Evolutionary conservation across 139 green algal genomes (phyloP).

Genomic region (Zygnema cylindricum): DNA sequence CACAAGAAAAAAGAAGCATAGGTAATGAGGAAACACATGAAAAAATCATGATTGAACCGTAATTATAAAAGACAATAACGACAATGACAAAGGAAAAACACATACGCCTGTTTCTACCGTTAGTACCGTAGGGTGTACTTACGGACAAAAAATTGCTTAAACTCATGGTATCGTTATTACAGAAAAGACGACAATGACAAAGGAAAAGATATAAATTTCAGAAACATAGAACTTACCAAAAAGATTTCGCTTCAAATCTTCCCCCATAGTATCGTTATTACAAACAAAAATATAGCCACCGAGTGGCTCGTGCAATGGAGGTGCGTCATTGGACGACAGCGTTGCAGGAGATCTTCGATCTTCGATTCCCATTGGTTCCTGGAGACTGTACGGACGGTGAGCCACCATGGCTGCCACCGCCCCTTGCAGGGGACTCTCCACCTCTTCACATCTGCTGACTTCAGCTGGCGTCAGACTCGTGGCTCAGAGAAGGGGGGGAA

Average conservation of each 20-base stretch:
- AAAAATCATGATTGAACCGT: no score
- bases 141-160: no score
- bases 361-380: background rate
- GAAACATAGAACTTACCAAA: conserved; percentile 43
- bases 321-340: conserved; percentile 29
- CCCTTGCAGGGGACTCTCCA: background rate
- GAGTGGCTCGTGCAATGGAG: conserved; percentile 33
- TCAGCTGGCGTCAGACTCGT: background rate
- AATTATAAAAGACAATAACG: no score
- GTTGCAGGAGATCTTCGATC: background rate
- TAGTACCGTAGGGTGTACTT: no score
- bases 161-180: no score
- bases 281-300: conserved; percentile 57
- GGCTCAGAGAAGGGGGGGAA: background rate
- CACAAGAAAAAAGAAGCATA: no score
- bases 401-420: background rate
- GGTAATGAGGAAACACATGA: no score
- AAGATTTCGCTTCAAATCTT: conserved; percentile 45
- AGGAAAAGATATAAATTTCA: no score
- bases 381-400: background rate
- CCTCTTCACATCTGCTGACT: background rate
- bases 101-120: no score
- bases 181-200: background rate
- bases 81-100: no score
- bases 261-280: conserved; percentile 56